Evolutionary conservation across 768 basidiomycete genomes (phyloP).

Genomic region (Inosperma sp.): DNA sequence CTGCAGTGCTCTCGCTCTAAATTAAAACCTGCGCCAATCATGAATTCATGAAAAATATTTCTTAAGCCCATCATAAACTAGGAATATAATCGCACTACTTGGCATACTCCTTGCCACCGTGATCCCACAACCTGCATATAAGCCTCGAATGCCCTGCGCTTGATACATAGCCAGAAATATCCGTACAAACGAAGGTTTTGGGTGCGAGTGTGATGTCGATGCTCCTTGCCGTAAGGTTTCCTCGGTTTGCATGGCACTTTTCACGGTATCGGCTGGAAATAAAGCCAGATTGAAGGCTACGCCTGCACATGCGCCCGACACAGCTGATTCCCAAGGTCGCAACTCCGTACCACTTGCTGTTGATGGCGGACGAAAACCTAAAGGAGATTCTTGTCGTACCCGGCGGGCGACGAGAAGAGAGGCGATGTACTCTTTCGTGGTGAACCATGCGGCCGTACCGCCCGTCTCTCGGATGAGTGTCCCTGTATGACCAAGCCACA

Average conservation of each 20-base stretch:
- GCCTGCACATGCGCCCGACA: constrained; percentile 77
- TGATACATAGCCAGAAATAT: constrained; percentile 68
- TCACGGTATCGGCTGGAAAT: constrained; percentile 89
- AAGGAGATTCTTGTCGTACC: constrained; percentile 13
- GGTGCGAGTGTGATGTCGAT: constrained; percentile 16
- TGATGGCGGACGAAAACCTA: constrained; percentile 7
- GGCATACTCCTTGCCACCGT: constrained; percentile 80
- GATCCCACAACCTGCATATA: constrained; percentile 88
- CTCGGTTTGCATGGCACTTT: constrained; percentile 87
- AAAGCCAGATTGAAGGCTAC: constrained; percentile 74
- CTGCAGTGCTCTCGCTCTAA: too few relatives aligned
- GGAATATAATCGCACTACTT: constrained; percentile 84
- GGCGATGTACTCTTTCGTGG: constrained; percentile 74
- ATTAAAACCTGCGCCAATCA: too few relatives aligned
- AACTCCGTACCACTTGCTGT: constrained; percentile 22
- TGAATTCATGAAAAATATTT: constrained; percentile 31
- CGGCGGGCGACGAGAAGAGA: constrained; percentile 54
- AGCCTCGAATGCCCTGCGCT: constrained; percentile 66
- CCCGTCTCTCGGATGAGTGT: constrained; percentile 87
- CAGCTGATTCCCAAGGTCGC: constrained; percentile 69
- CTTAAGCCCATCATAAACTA: constrained; percentile 76
- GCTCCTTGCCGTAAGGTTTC: constrained; percentile 63
- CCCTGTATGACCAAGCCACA: constrained; percentile 85
- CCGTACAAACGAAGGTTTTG: constrained; percentile 46
- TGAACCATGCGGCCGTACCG: constrained; percentile 84